Percentiles rank a stretch among this genome's conserved stretches.
Evolutionary conservation across 805 yeast species (phyloP).

Genomic region (Wickerhamomyces chambardii): DNA sequence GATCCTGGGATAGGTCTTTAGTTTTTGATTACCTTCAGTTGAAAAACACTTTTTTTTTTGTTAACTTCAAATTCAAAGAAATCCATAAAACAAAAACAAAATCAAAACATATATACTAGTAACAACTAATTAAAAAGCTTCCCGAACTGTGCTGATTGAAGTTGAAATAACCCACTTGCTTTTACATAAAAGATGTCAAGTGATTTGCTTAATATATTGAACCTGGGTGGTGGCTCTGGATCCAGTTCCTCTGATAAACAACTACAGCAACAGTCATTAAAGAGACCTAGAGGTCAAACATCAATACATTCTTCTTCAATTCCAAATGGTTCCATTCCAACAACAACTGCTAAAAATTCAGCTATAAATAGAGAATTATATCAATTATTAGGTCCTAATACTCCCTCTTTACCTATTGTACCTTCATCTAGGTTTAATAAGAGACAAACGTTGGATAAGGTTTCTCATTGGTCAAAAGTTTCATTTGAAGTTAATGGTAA

Average conservation of each 20-base stretch:
- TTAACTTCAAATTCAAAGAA: no score
- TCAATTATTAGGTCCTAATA: constrained; percentile 81
- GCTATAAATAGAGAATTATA: constrained; percentile 90
- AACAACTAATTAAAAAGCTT: no score
- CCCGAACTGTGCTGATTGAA: no score
- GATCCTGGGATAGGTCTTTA: no score
- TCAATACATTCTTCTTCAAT: constrained; percentile 1
- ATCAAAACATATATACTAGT: no score
- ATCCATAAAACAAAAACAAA: no score
- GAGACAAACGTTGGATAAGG: constrained; percentile 49
- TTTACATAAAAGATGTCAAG: background rate
- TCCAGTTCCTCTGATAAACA: background rate
- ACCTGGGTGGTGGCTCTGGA: background rate
- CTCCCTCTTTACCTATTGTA: constrained; percentile 72
- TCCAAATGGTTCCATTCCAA: constrained; percentile 5
- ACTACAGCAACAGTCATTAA: background rate
- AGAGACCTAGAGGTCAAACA: constrained; percentile 13
- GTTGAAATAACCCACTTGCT: background rate
- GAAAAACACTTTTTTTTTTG: no score
- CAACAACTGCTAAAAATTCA: constrained; percentile 17
- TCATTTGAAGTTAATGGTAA: constrained; percentile 46
- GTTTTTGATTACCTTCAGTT: no score
- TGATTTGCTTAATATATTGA: background rate
- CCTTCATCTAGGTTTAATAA: constrained; percentile 50
- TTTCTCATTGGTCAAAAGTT: constrained; percentile 76